A percentile compares a stretch with the other conserved stretches of the same genome.
These are phyloP conservation scores for Carex sylvatica DNA, from an alignment of 202 grass and related monocot species.

Conservation along the genomic window DNA sequence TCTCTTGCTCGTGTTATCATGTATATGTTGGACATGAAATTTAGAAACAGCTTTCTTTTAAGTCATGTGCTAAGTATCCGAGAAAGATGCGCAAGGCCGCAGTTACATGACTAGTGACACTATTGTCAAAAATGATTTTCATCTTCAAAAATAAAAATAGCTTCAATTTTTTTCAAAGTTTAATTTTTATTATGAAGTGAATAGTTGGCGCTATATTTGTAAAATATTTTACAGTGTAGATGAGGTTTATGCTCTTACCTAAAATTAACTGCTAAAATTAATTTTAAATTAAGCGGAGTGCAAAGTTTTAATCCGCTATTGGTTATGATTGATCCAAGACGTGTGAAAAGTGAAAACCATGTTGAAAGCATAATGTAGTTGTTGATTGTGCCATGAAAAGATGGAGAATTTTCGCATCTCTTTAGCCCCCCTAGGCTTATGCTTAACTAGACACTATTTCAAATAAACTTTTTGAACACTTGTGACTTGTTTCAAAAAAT, in stretches of 20 bases:
- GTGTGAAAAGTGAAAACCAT: not conserved
- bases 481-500: not conserved
- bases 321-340: not conserved
- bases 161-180: not conserved
- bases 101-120: not conserved
- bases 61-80: not conserved
- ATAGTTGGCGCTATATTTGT: not conserved
- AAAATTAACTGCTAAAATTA: not conserved
- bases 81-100: not conserved
- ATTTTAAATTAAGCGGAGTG: not conserved
- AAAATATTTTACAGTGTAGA: not conserved
- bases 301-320: not conserved
- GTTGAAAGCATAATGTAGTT: not conserved
- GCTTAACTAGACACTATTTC: not conserved
- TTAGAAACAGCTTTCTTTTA: not conserved
- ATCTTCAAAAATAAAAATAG: not conserved
- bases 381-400: not conserved
- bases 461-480: not conserved
- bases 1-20: not conserved
- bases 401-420: not conserved
- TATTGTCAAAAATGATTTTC: not conserved
- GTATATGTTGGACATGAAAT: not conserved
- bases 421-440: not conserved
- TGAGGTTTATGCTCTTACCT: not conserved
- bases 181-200: not conserved